A percentile compares a stretch with the other conserved stretches of the same genome.
These are phyloP conservation scores for Botrytis fragariae DNA, from an alignment of 2,329 filamentous ascomycete species.

Conservation along the genomic window DNA sequence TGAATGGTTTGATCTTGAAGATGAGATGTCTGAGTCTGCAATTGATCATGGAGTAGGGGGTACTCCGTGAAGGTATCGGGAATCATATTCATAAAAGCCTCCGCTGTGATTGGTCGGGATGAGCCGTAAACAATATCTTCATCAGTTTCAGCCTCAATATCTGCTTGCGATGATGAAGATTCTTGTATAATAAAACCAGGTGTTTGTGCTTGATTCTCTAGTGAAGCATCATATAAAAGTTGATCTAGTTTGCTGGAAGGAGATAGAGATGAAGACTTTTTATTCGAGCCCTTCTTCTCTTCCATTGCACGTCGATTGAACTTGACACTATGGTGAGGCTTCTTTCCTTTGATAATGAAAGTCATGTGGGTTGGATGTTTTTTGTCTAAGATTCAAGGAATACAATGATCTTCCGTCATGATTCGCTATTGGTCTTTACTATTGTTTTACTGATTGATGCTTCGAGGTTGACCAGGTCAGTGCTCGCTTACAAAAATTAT, in stretches of 20 bases:
- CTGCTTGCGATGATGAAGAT: conserved; percentile 14
- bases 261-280: conserved; percentile 5
- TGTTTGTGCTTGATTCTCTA: conserved; percentile 20
- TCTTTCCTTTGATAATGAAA: conserved; percentile 36
- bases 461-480: neutral
- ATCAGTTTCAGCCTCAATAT: conserved; percentile 22
- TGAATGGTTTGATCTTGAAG: conserved; percentile 67
- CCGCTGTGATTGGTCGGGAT: conserved; percentile 25
- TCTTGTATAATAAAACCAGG: conserved; percentile 28
- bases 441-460: conserved; percentile 7
- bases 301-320: conserved; percentile 34
- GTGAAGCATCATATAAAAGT: conserved; percentile 19
- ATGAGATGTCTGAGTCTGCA: conserved; percentile 65
- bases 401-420: conserved; percentile 10
- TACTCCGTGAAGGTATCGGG: conserved; percentile 56
- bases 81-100: conserved; percentile 38
- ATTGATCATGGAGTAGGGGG: conserved; percentile 62
- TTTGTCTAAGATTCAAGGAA: conserved; percentile 8
- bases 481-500: conserved; percentile 18
- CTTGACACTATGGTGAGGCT: conserved; percentile 33
- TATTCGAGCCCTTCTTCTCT: conserved; percentile 6
- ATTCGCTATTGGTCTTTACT: conserved; percentile 14
- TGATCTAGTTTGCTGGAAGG: conserved; percentile 25
- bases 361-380: conserved; percentile 33
- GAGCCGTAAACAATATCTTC: conserved; percentile 14